Evolutionary conservation across 2,329 filamentous ascomycete genomes (phyloP), one percentile per base, ranked within the genome.

Genomic region (Xylariomycetidae sp.): DNA sequence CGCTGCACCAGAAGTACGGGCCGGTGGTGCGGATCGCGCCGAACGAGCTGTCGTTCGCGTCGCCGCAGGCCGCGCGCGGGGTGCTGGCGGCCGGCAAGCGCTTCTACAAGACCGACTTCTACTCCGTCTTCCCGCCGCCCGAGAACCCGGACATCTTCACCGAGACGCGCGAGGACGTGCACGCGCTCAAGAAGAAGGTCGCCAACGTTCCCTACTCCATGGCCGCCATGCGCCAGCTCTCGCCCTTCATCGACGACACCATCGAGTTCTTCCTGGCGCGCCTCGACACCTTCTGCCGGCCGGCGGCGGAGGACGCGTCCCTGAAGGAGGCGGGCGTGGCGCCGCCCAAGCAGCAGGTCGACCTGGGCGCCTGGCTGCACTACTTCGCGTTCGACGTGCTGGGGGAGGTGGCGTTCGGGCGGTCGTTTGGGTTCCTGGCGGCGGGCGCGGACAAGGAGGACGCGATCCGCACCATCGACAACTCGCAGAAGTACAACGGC

Each of bases 131-230:
- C 46, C 70, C 70, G 19, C 71, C 71, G 4, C 64, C 68, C 0
- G 68, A 72, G 53, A 73, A 74, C 54, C 70, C 71, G 5, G 71
- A 75, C 39, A 74, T 75, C 49, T 75, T 75, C 54, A 74, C 72
- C 25, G 71, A 75, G 50, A 65, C 60, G 12, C 59, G 69, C 33
- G 70, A 74, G 52, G 59, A 65, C 6, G 65, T 70, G n/a, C 72
- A 76, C 48, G 68, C 69, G 0, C 59, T 63, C 38, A 74, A 73
- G 61, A 75, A 74, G 55, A 64, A 67, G 47, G 65, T 69, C 4
- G 65, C 64, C 43, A 68, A 67, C 30, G 63, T 67, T 22, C 66
- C 68, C 0, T 74, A 73, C 50, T 65, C 62, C 50, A 71, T 73
- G 68, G 62, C 64, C 0, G 64, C 66, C 6, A 72, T 72, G 68